phyloP scores from a whole-genome alignment of 805 yeast species.

The Kazachstania psychrophila region DNA sequence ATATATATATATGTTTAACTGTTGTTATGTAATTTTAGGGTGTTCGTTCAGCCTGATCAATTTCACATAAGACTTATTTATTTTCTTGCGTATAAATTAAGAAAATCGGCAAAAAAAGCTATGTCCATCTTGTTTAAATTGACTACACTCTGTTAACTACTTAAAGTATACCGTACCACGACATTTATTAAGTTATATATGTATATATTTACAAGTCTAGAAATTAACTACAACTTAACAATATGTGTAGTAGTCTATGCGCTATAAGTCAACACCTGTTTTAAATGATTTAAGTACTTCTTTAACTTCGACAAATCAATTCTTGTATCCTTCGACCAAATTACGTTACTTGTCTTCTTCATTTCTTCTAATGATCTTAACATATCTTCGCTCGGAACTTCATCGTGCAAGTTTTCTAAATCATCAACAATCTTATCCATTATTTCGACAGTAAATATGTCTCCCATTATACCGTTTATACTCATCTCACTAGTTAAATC shows the following conservation, averaged over 20 bases:
- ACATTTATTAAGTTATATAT: too few relatives aligned
- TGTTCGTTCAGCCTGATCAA: too few relatives aligned
- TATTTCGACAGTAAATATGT: constrained; percentile 22
- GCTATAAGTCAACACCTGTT: constrained; percentile 10
- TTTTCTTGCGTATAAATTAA: too few relatives aligned
- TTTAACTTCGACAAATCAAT: constrained; percentile 15
- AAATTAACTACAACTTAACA: too few relatives aligned
- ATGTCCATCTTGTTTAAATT: too few relatives aligned
- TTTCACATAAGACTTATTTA: too few relatives aligned
- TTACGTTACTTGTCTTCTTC: constrained; percentile 8
- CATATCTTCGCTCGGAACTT: constrained; percentile 11
- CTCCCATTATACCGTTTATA: constrained; percentile 27
- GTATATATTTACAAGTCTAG: neutral
- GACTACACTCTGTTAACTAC: too few relatives aligned
- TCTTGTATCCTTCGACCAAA: constrained; percentile 24
- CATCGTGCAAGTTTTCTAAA: constrained; percentile 19
- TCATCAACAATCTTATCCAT: constrained; percentile 16
- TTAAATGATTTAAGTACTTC: constrained; percentile 16
- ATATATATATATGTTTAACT: too few relatives aligned
- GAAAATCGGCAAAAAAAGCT: too few relatives aligned
- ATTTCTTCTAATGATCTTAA: neutral
- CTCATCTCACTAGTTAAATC: constrained; percentile 24
- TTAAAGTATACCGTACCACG: too few relatives aligned
- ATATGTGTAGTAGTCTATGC: too few relatives aligned
- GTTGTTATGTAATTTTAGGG: too few relatives aligned